Base-by-base conservation (phyloP, 2,329 filamentous ascomycete species). In the Aphanocladium album region DNA sequence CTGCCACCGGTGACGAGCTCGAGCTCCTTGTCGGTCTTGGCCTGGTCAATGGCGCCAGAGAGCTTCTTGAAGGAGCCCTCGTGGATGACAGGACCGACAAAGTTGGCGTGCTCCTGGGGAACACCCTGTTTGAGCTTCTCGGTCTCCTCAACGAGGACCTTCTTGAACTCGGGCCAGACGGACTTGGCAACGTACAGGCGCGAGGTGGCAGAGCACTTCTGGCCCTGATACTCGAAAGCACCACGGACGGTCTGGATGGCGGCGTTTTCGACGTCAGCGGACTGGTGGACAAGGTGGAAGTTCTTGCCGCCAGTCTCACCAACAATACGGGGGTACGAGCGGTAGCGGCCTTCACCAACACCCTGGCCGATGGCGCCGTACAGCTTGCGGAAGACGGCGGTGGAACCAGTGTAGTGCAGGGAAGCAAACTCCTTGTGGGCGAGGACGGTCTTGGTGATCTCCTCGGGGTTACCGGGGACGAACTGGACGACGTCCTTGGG, bases 391-490 rank as follows among this genome's bases (percentile, higher is more conserved):
- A 98, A 97, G 33, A 98, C 90, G 54, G 87, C 86, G 0, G 93
- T 97, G 78, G 89, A 95, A 63, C 93, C 93, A 1, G 93, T 98
- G 80, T 93, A 98, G 80, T 97, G 92, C 23, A 98, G 85, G n/a
- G 90, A 89, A 9, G 93, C 89, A 68, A 98, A 95, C 62, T 96
- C 81, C 67, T 80, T 85, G 79, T 95, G 91, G 57, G 81, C 81
- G 49, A 97, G 83, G 11, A 90, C 89, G 39, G 83, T 82, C 72
- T 88, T 86, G 61, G 93, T 97, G 62, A 97, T 85, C 74, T 91
- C 86, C 61, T 88, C 89, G 3, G 93, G 89, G 70, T 96, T 88
- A 60, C 93, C 93, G 3, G 93, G 93, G 12, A 97, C 85, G 73
- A 96, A 97, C 76, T 97, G 93, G 65, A 98, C 91, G 57, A 97